These are phyloP conservation scores for Phialophora chinensis DNA, from an alignment of 2,329 filamentous ascomycete genomes.

Conservation along the genomic window DNA sequence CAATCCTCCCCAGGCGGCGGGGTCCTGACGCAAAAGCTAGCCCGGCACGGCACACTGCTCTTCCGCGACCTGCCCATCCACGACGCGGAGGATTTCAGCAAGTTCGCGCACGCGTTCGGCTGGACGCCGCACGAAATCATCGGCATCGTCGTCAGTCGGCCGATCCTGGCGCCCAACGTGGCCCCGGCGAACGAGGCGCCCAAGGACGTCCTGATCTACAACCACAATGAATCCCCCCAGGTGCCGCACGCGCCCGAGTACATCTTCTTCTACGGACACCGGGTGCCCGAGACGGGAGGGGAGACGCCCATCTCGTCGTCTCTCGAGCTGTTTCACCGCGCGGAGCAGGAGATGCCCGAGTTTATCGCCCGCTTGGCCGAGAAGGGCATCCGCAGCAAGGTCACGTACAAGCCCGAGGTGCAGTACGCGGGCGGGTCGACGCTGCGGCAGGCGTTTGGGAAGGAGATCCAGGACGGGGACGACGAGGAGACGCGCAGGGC, in stretches of 20 bases:
- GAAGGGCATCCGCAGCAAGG: slow-evolving; percentile 54
- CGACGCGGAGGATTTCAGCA: slow-evolving; percentile 54
- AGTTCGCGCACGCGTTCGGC: slow-evolving; percentile 58
- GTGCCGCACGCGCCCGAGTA: slow-evolving; percentile 60
- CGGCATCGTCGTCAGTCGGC: slow-evolving; percentile 57
- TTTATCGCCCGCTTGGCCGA: slow-evolving; percentile 52
- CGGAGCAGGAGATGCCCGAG: slow-evolving; percentile 54
- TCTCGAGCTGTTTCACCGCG: slow-evolving; percentile 54
- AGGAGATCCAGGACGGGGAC: slow-evolving; percentile 53
- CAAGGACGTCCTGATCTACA: slow-evolving; percentile 57
- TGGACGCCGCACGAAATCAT: slow-evolving; percentile 58
- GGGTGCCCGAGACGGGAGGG: slow-evolving; percentile 45
- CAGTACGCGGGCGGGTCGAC: slow-evolving; percentile 58
- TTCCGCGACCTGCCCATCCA: slow-evolving; percentile 56
- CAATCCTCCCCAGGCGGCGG: slow-evolving; percentile 42
- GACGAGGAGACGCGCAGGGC: slow-evolving; percentile 48
- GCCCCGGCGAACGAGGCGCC: slow-evolving; percentile 58
- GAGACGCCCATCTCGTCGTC: slow-evolving; percentile 58
- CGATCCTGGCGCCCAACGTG: slow-evolving; percentile 52
- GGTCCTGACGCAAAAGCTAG: slow-evolving; percentile 50
- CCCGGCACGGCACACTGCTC: slow-evolving; percentile 54
- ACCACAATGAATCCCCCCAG: slow-evolving; percentile 59
- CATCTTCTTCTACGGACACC: slow-evolving; percentile 57
- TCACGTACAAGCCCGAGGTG: slow-evolving; percentile 52
- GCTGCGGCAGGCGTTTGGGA: slow-evolving; percentile 55